Percentiles rank a stretch among this genome's conserved stretches.
phyloP scores from a whole-genome alignment of 2,329 filamentous ascomycete species.

The Endocalyx cinctus region DNA sequence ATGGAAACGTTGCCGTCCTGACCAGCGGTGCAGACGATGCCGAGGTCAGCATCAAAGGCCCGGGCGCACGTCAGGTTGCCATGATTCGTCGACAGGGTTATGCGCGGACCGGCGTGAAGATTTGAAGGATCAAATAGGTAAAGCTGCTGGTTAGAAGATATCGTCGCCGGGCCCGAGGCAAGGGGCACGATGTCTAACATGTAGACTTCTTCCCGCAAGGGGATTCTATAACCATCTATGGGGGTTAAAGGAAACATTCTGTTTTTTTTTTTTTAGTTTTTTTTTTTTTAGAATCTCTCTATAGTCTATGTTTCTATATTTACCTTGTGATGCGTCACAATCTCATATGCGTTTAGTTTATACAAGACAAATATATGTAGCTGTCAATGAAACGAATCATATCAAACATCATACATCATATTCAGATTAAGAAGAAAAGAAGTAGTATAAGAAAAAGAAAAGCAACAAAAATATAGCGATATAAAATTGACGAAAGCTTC shows the following conservation, averaged over 20 bases:
- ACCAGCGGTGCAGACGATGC: conserved; percentile 63
- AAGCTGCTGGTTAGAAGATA: conserved; percentile 67
- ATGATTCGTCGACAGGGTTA: conserved; percentile 41
- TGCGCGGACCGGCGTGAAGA: conserved; percentile 40
- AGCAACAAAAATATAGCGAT: too few relatives aligned
- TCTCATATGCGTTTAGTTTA: too few relatives aligned
- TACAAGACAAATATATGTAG: too few relatives aligned
- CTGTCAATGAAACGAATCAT: too few relatives aligned
- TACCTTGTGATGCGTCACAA: too few relatives aligned
- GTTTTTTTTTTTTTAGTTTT: not conserved
- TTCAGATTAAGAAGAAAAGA: too few relatives aligned
- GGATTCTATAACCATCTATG: conserved; percentile 35
- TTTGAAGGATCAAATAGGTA: conserved; percentile 58
- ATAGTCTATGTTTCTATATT: too few relatives aligned
- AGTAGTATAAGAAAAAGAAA: too few relatives aligned
- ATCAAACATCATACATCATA: too few relatives aligned
- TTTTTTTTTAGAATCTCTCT: not conserved
- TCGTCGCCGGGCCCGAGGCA: conserved; percentile 50
- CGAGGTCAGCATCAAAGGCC: conserved; percentile 46
- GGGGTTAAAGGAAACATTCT: conserved; percentile 39
- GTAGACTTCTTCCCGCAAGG: conserved; percentile 42
- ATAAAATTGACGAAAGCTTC: too few relatives aligned
- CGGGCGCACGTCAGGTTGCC: conserved; percentile 61
- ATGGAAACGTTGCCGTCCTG: conserved; percentile 64
- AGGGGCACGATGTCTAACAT: conserved; percentile 55